These are phyloP conservation scores for Ophiocordyceps camponoti-saundersi DNA, from an alignment of 2,329 filamentous ascomycete species.

Conservation along the genomic window DNA sequence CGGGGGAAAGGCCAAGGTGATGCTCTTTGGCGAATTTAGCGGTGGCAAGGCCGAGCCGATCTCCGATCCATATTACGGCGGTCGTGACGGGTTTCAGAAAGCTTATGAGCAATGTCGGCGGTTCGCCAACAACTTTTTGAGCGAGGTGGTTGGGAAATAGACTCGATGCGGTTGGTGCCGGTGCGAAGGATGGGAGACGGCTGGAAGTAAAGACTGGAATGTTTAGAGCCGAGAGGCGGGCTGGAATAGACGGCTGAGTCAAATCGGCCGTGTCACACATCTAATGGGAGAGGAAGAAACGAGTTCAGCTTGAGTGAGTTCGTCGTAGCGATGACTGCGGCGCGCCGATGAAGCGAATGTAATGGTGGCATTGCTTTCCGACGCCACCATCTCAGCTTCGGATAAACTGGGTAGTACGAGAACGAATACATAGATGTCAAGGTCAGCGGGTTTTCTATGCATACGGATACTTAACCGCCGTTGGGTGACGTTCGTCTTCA, in stretches of 20 bases:
- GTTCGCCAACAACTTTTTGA: slow-evolving; percentile 63
- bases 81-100: slow-evolving; percentile 58
- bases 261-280: background rate
- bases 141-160: slow-evolving; percentile 25
- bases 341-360: too few species aligned
- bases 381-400: too few species aligned
- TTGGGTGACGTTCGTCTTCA: too few species aligned
- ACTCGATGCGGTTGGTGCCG: background rate
- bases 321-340: too few species aligned
- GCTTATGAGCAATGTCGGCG: slow-evolving; percentile 73
- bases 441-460: too few species aligned
- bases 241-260: background rate
- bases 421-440: too few species aligned
- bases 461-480: too few species aligned
- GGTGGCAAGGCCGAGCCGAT: slow-evolving; percentile 57
- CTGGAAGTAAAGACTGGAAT: background rate
- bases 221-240: background rate
- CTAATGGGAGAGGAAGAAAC: background rate
- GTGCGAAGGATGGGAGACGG: background rate
- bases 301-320: background rate
- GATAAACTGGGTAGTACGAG: too few species aligned
- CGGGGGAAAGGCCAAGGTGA: slow-evolving; percentile 47
- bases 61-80: slow-evolving; percentile 88
- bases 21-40: slow-evolving; percentile 73
- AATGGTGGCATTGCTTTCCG: too few species aligned